These are phyloP conservation scores for Mycena filopes DNA, from an alignment of 768 basidiomycete genomes.

Conservation along the genomic window DNA sequence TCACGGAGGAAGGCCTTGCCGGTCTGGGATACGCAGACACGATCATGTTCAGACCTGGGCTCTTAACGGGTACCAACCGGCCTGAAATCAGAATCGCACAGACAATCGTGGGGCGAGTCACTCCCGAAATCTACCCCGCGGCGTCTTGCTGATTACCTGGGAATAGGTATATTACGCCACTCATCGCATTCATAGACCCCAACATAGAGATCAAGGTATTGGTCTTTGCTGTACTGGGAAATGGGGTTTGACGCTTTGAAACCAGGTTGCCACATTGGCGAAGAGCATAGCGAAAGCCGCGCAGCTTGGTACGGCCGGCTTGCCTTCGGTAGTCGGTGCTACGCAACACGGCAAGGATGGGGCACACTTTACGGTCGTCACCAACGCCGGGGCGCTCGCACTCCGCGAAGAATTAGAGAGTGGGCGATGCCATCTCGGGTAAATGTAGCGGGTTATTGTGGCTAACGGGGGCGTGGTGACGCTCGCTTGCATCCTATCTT, in stretches of 20 bases:
- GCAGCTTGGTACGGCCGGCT: constrained; percentile 57
- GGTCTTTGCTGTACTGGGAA: no score
- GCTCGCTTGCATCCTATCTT: no score
- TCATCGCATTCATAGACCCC: constrained; percentile 50
- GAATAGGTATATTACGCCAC: constrained; percentile 49
- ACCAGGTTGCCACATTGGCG: constrained; percentile 62
- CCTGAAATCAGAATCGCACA: constrained; percentile 53
- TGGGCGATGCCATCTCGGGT: no score
- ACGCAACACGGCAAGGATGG: constrained; percentile 51
- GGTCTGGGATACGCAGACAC: constrained; percentile 75
- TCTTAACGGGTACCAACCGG: constrained; percentile 60
- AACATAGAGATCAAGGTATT: constrained; percentile 59
- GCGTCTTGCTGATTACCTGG: background rate
- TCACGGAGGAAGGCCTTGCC: constrained; percentile 77
- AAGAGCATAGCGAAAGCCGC: constrained; percentile 67
- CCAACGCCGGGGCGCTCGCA: constrained; percentile 60
- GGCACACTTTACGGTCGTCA: constrained; percentile 61
- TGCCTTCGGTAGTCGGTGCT: constrained; percentile 58
- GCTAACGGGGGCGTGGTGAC: no score
- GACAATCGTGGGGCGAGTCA: constrained; percentile 54
- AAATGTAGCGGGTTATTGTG: no score
- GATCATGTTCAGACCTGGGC: constrained; percentile 73
- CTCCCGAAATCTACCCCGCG: background rate
- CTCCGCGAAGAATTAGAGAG: no score
- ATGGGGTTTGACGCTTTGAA: background rate